These are phyloP conservation scores for Candida alai DNA, from an alignment of 805 yeast species.

Conservation along the genomic window DNA sequence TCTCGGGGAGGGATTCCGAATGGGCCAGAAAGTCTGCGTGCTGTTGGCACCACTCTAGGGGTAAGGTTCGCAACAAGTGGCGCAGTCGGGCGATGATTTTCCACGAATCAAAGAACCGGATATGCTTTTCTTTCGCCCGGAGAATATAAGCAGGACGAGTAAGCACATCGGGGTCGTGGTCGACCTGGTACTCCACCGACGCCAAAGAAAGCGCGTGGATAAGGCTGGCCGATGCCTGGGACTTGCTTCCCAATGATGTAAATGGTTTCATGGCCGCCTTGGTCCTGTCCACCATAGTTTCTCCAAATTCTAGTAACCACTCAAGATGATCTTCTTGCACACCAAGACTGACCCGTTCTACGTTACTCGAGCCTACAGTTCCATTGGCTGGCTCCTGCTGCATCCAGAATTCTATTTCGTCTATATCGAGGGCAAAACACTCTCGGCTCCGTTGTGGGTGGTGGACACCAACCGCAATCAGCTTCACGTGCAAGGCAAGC, in stretches of 20 bases:
- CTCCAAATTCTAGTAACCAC: conserved; percentile 20
- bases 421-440: conserved; percentile 16
- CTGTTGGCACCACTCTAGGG: conserved; percentile 43
- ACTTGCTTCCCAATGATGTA: conserved; percentile 11
- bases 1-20: conserved; percentile 43
- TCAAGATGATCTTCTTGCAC: conserved; percentile 18
- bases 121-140: conserved; percentile 67
- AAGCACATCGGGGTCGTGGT: conserved; percentile 84
- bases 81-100: conserved; percentile 74
- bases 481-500: conserved; percentile 31
- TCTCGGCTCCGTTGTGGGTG: conserved; percentile 18
- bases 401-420: conserved; percentile 37
- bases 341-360: conserved; percentile 17
- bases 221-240: conserved; percentile 29
- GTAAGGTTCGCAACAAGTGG: conserved; percentile 61
- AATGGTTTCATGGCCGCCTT: conserved; percentile 17
- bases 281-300: conserved; percentile 10
- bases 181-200: conserved; percentile 43
- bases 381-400: conserved; percentile 13
- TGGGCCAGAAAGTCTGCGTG: conserved; percentile 3
- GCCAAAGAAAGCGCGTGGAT: conserved; percentile 40
- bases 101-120: conserved; percentile 84
- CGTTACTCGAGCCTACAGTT: conserved; percentile 15
- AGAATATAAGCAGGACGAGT: conserved; percentile 85
- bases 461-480: conserved; percentile 18